Conservation (phyloP, 345 rosid species). For the Populus deltoides region DNA sequence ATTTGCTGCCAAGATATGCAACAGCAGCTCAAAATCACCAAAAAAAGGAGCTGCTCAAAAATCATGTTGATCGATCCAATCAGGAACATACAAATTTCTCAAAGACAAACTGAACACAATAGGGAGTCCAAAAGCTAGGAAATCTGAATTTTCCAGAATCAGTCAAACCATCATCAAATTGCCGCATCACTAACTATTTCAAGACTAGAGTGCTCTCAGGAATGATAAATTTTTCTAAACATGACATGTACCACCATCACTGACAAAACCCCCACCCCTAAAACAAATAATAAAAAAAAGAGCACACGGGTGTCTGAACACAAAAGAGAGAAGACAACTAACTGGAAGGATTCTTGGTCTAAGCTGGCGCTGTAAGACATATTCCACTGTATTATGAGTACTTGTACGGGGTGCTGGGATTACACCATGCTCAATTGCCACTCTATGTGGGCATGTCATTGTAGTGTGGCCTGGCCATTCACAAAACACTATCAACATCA, state of each 20-base stretch:
- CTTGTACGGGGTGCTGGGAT: conserved; percentile 57
- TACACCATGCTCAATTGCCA: conserved; percentile 58
- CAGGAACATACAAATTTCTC: neutral
- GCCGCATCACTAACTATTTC: neutral
- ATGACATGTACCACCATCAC: neutral
- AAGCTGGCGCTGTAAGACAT: conserved; percentile 76
- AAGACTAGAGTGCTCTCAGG: neutral
- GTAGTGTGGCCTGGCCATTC: conserved; percentile 72
- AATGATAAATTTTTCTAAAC: neutral
- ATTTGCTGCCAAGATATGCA: neutral
- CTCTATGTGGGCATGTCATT: conserved; percentile 79
- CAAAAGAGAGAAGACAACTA: conserved; percentile 8
- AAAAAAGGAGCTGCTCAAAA: neutral
- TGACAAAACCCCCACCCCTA: neutral
- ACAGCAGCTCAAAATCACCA: neutral
- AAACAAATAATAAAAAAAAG: neutral
- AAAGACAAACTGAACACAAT: neutral
- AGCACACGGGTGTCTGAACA: neutral
- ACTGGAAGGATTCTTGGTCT: conserved; percentile 50
- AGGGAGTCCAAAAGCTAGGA: neutral
- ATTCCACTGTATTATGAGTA: conserved; percentile 51
- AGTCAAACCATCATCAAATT: neutral
- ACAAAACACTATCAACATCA: neutral
- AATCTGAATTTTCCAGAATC: neutral
- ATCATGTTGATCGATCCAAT: neutral